phyloP scores from a whole-genome alignment of 1,284 basidiomycete genomes.

The Psilocybe mexicana region DNA sequence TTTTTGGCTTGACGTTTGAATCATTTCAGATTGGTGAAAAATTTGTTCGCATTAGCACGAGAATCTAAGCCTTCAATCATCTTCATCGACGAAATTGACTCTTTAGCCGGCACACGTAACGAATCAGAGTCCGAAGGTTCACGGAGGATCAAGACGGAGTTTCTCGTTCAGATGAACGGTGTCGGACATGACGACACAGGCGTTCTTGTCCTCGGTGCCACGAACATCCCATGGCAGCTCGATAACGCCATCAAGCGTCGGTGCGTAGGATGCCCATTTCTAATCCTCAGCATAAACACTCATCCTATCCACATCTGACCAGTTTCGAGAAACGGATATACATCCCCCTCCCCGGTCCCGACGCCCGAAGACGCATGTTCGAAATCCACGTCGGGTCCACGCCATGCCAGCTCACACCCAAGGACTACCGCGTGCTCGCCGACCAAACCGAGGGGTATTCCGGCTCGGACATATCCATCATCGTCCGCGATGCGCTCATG shows the following conservation, averaged over 20 bases:
- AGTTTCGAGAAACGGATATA: slow-evolving; percentile 98
- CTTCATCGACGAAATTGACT: slow-evolving; percentile 99
- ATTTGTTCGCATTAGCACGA: slow-evolving; percentile 94
- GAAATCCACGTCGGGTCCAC: slow-evolving; percentile 95
- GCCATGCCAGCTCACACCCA: slow-evolving; percentile 78
- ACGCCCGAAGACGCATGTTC: slow-evolving; percentile 95
- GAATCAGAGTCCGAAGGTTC: slow-evolving; percentile 97
- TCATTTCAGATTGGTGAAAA: slow-evolving; percentile 81
- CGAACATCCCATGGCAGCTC: slow-evolving; percentile 97
- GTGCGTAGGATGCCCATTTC: slow-evolving; percentile 37
- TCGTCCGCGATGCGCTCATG: slow-evolving; percentile 98
- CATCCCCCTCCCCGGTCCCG: slow-evolving; percentile 93
- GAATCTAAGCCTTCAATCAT: slow-evolving; percentile 98
- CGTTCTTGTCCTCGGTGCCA: slow-evolving; percentile 97
- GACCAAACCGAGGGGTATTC: slow-evolving; percentile 92
- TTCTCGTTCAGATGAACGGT: slow-evolving; percentile 97
- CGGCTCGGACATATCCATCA: slow-evolving; percentile 93
- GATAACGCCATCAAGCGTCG: slow-evolving; percentile 98
- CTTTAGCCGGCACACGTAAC: slow-evolving; percentile 90
- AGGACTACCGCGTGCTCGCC: slow-evolving; percentile 85
- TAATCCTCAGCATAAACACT: background rate
- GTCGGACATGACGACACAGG: slow-evolving; percentile 98
- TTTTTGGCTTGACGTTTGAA: background rate
- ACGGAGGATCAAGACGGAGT: slow-evolving; percentile 97
- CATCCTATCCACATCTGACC: background rate